A percentile compares a stretch with the other conserved stretches of the same genome.
Conservation (phyloP, 2,329 filamentous ascomycete species). For the Fusarium succisae region DNA sequence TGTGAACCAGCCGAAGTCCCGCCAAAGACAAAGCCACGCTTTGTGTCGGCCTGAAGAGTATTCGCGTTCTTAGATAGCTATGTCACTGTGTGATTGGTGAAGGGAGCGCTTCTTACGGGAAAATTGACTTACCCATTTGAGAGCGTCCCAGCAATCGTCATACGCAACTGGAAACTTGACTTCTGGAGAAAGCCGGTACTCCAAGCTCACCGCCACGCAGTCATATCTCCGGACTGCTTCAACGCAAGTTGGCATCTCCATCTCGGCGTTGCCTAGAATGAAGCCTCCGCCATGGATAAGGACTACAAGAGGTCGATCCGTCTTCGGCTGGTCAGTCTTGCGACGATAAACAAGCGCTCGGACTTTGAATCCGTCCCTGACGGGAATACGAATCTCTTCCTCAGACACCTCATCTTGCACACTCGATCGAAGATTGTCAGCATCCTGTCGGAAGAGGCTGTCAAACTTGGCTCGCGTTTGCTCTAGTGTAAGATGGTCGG, state of each 20-base stretch:
- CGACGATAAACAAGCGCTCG: background rate
- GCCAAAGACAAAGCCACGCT: background rate
- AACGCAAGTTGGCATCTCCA: background rate
- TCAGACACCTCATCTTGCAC: background rate
- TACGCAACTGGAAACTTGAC: background rate
- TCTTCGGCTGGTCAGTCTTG: background rate
- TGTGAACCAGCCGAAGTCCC: background rate
- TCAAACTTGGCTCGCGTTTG: background rate
- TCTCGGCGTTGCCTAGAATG: background rate
- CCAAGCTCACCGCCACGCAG: background rate
- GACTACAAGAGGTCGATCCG: background rate
- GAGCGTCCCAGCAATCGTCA: background rate
- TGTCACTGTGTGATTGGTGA: accelerated
- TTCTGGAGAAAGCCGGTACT: background rate
- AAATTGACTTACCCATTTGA: background rate
- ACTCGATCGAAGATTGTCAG: background rate
- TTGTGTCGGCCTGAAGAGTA: background rate
- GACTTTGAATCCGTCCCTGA: background rate
- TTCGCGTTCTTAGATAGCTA: background rate
- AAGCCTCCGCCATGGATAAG: background rate
- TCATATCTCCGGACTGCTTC: background rate
- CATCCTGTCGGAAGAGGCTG: background rate
- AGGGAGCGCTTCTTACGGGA: accelerated
- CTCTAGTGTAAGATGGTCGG: accelerated
- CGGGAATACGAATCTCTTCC: background rate